Evolutionary conservation across 805 yeast genomes (phyloP), one percentile per base, ranked within the genome.

Genomic region (Millerozyma acaciae): DNA sequence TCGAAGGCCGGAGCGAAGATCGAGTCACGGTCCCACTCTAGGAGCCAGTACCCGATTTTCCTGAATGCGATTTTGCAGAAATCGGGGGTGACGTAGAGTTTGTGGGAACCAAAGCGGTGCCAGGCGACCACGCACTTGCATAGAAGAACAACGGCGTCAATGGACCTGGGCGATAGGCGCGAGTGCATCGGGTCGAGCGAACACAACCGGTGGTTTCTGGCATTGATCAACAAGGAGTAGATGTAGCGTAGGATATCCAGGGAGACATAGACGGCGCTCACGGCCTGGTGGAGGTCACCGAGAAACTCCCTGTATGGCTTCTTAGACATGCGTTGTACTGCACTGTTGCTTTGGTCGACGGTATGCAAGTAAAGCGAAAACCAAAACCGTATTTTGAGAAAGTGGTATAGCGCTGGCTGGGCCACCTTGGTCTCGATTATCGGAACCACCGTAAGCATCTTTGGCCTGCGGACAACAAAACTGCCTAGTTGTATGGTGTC

Each of bases 31-130:
- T 65, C 65, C 71, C 71, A 66, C 41, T 62, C 65, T 8, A 66
- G 64, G 12, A 64, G 46, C 73, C 73, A 66, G 50, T 64, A 65
- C 16, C 60, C 68, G 5, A 66, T 43, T 38, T 60, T 60, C 17
- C 66, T 45, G 40, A 53, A 50, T 5, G 70, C 65, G n/a, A 60
- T 45, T 39, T 65, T 65, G 25, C 55, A 57, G 23, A 41, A 44
- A 26, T 60, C 68, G 1, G 71, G 70, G 3, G 70, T 65, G 5
- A 62, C 60, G 37, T 41, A 65, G 15, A 48, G 28, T n/a, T 34
- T 23, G 4, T 19, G 30, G 12, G 29, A 15, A 17, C 28, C 33
- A 17, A 31, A 26, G 25, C 42, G 33, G 8, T 29, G 34, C 52
- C 51, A 54, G 8, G 45, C 44, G 16, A 56, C 61, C 25, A 61